Evolutionary conservation across 2,329 filamentous ascomycete species (phyloP), one percentile per base, ranked within the genome.

Genomic region (Hypoxylon rubiginosum): DNA sequence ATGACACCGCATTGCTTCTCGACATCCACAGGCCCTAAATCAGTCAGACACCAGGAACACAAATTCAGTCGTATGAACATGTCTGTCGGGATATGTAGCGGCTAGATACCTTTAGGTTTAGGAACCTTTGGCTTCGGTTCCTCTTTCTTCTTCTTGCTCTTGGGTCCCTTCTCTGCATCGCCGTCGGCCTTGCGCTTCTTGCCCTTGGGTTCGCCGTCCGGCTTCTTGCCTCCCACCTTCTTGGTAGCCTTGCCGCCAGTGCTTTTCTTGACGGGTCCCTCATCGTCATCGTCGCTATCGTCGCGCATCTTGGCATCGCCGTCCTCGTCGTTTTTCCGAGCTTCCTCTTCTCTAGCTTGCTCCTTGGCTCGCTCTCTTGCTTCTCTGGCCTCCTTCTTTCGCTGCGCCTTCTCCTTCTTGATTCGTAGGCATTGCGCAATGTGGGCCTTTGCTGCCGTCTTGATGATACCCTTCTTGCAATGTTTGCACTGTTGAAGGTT

Each of bases 121-220:
- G 92, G 87, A 0, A 87, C 85, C 80, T 97, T 97, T 19, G 90
- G 85, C 77, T 97, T 97, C 0, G 91, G 90, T 75, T 97, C 93
- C 68, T 97, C 93, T 82, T 97, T 97, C 84, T 97, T 97, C 84
- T 97, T 97, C 84, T 97, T 97, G 70, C 90, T 88, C 79, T 95
- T 96, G 0, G 92, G 91, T 15, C 88, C 91, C 81, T 96, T 96
- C 57, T 93, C 91, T n/a, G 88, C 86, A 71, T 94, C 90, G 7
- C 82, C 86, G 58, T 93, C 91, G 7, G 91, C 90, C 80, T 93
- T 94, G 63, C 91, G 85, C 80, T 94, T 94, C 83, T 94, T 94
- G 51, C 90, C 89, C 73, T 90, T 91, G 64, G 86, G 86, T 54
- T 89, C 88, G 8, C 87, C 85, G 45, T 87, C 87, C 34, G 83